A percentile compares a stretch with the other conserved stretches of the same genome.
phyloP scores from a whole-genome alignment of 805 yeast genomes.

The Huiozyma sinensis region DNA sequence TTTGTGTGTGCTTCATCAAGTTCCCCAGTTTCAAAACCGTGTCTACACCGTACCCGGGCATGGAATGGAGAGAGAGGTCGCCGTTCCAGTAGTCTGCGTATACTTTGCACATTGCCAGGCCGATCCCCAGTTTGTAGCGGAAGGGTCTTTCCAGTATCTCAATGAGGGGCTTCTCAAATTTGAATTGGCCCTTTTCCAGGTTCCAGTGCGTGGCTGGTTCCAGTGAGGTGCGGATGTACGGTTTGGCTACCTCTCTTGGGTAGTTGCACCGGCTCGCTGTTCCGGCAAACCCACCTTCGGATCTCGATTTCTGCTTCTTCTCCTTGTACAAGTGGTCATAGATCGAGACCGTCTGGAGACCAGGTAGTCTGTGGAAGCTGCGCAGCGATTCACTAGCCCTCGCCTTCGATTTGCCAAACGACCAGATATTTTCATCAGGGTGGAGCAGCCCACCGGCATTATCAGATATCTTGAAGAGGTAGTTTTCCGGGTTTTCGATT shows the following conservation, averaged over 20 bases:
- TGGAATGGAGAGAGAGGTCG: slow-evolving; percentile 63
- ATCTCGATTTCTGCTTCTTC: not conserved
- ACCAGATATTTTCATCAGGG: slow-evolving; percentile 54
- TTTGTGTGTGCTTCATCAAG: slow-evolving; percentile 57
- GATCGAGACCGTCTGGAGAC: slow-evolving; percentile 35
- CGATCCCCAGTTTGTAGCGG: slow-evolving; percentile 69
- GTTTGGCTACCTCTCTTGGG: slow-evolving; percentile 5
- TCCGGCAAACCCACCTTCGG: not conserved
- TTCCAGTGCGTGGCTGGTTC: slow-evolving; percentile 26
- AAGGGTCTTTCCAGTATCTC: slow-evolving; percentile 64
- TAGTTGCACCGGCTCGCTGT: too few species aligned
- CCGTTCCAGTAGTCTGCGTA: slow-evolving; percentile 98
- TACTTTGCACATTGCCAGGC: slow-evolving; percentile 84
- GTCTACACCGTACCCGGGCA: slow-evolving; percentile 90
- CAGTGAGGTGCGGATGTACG: slow-evolving; percentile 31
- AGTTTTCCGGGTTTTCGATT: slow-evolving; percentile 52
- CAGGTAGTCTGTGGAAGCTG: slow-evolving; percentile 63
- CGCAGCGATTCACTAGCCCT: slow-evolving; percentile 47
- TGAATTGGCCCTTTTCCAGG: slow-evolving; percentile 14
- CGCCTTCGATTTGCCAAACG: slow-evolving; percentile 66
- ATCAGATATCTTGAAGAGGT: slow-evolving; percentile 73
- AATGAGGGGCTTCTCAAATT: slow-evolving; percentile 39
- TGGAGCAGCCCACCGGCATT: slow-evolving; percentile 81
- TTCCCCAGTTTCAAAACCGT: slow-evolving; percentile 71
- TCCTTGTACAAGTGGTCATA: slow-evolving; percentile 15